These are phyloP conservation scores for Tillandsia leiboldiana DNA, from an alignment of 176 grass and related monocot genomes.

Conservation along the genomic window DNA sequence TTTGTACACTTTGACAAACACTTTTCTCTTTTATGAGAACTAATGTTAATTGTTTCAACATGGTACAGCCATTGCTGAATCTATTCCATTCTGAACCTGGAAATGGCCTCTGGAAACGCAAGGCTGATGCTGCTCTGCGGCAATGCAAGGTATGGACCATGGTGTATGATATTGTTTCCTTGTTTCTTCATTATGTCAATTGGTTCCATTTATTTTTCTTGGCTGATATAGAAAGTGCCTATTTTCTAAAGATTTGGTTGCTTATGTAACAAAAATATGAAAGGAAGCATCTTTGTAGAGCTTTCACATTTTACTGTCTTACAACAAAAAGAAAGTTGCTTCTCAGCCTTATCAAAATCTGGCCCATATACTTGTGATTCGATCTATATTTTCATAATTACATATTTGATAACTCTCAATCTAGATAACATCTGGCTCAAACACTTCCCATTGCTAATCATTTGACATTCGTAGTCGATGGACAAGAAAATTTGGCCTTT, in stretches of 20 bases:
- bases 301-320: no score
- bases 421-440: no score
- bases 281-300: no score
- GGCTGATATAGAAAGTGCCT: no score
- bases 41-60: constrained; percentile 23
- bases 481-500: no score
- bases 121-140: constrained; percentile 60
- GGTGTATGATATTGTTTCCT: neutral
- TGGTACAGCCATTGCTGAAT: constrained; percentile 63
- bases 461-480: no score
- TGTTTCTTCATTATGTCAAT: neutral
- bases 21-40: constrained; percentile 10
- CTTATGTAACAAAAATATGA: no score
- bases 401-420: neutral
- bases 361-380: no score
- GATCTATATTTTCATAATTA: neutral
- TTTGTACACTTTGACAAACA: constrained; percentile 3
- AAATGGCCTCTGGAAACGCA: constrained; percentile 87
- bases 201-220: neutral
- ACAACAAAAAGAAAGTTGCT: no score
- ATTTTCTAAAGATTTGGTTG: no score
- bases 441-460: no score
- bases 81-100: constrained; percentile 94
- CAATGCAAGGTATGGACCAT: constrained; percentile 53
- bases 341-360: no score